Percentiles rank a stretch among this genome's conserved stretches.
These are phyloP conservation scores for Debaryomyces subglobosus DNA, from an alignment of 1,139 yeast species.

Conservation along the genomic window DNA sequence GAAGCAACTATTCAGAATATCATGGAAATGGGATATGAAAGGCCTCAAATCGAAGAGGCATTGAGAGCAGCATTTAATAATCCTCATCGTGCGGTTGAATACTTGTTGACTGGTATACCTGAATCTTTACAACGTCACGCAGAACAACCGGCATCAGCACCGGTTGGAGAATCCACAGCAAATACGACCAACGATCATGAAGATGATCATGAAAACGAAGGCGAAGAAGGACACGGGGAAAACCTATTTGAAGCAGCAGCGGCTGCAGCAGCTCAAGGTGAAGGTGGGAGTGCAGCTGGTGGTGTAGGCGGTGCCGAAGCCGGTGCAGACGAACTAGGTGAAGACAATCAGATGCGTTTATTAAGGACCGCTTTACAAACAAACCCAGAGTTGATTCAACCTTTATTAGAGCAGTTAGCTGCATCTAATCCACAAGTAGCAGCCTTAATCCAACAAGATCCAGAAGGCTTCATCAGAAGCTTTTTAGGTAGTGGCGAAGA, in stretches of 20 bases:
- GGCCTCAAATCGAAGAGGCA: constrained; percentile 86
- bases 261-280: constrained; percentile 50
- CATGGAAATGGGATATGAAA: constrained; percentile 95
- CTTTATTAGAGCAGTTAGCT: constrained; percentile 79
- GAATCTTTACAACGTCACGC: constrained; percentile 51
- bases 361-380: constrained; percentile 79
- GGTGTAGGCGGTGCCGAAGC: constrained; percentile 30
- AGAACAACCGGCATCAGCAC: constrained; percentile 22
- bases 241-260: constrained; percentile 75
- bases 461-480: constrained; percentile 80
- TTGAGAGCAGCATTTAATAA: constrained; percentile 94
- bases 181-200: constrained; percentile 21
- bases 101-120: constrained; percentile 88
- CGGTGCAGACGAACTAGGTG: constrained; percentile 33
- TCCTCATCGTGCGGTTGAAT: constrained; percentile 98
- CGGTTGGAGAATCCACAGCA: constrained; percentile 26
- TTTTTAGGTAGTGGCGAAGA: constrained; percentile 63
- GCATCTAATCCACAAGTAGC: constrained; percentile 87
- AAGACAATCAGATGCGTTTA: constrained; percentile 60
- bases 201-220: constrained; percentile 29
- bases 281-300: constrained; percentile 31
- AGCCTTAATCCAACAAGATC: constrained; percentile 77
- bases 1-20: constrained; percentile 75
- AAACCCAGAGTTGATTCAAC: constrained; percentile 88
- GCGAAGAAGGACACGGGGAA: constrained; percentile 38